Evolutionary conservation across 2,329 filamentous ascomycete genomes (phyloP).

Genomic region (Mycosphaerella sp.): DNA sequence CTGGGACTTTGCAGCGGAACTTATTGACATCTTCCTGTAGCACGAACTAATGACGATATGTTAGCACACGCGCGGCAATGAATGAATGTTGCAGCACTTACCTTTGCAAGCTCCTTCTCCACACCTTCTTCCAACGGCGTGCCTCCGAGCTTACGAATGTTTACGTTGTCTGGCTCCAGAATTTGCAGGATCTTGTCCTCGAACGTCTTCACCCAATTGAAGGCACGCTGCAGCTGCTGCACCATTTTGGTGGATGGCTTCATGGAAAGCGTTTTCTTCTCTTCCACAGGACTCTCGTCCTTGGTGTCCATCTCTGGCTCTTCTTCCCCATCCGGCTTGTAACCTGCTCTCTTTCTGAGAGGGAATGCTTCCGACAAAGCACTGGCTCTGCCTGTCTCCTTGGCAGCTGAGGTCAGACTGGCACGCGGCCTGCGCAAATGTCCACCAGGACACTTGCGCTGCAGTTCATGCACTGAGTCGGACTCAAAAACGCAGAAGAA

Average conservation of each 20-base stretch:
- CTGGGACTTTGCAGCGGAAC: slow-evolving; percentile 91
- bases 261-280: slow-evolving; percentile 47
- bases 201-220: slow-evolving; percentile 98
- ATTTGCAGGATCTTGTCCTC: slow-evolving; percentile 95
- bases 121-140: slow-evolving; percentile 78
- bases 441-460: slow-evolving; percentile 93
- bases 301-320: slow-evolving; percentile 24
- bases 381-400: slow-evolving; percentile 78
- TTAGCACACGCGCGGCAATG: neutral
- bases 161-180: slow-evolving; percentile 78
- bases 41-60: slow-evolving; percentile 50
- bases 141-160: slow-evolving; percentile 85
- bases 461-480: slow-evolving; percentile 92
- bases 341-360: slow-evolving; percentile 47
- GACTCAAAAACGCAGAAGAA: slow-evolving; percentile 99
- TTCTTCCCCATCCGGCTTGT: slow-evolving; percentile 55
- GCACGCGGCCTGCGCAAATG: slow-evolving; percentile 86
- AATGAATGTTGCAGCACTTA: slow-evolving; percentile 12
- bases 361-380: slow-evolving; percentile 78
- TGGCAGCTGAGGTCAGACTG: slow-evolving; percentile 74
- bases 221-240: slow-evolving; percentile 87
- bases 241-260: slow-evolving; percentile 66
- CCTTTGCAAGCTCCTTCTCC: slow-evolving; percentile 73
- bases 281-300: slow-evolving; percentile 49
- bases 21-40: slow-evolving; percentile 98